Conservation (phyloP, 202 grass and related monocot species). For the Digitaria exilis region DNA sequence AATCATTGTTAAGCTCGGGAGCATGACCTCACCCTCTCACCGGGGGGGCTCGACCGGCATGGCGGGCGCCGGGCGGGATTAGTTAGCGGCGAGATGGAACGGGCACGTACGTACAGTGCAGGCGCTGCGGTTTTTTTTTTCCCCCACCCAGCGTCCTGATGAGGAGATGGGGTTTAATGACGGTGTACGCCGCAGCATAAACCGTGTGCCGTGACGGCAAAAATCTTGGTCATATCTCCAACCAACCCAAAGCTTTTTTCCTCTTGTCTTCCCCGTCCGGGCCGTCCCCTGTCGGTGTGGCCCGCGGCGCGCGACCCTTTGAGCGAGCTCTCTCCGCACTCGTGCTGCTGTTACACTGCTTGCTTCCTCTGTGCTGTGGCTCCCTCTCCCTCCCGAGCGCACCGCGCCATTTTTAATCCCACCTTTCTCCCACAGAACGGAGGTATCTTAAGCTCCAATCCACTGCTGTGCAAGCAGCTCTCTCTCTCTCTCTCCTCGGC, state of each 20-base stretch:
- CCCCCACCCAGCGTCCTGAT: too few species aligned
- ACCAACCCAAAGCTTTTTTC: slow-evolving; percentile 36
- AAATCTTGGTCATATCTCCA: slow-evolving; percentile 42
- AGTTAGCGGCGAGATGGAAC: background rate
- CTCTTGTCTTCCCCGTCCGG: background rate
- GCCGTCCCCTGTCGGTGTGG: slow-evolving; percentile 19
- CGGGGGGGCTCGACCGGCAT: too few species aligned
- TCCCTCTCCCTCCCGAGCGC: background rate
- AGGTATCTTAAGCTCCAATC: slow-evolving; percentile 81
- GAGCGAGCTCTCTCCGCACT: background rate
- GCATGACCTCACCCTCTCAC: too few species aligned
- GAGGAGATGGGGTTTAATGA: background rate
- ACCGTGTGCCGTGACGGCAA: slow-evolving; percentile 23
- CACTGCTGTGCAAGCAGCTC: slow-evolving; percentile 25
- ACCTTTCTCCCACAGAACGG: slow-evolving; percentile 23
- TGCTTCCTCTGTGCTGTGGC: background rate
- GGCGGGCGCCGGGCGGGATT: background rate
- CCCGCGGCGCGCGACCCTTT: background rate
- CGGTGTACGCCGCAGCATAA: background rate
- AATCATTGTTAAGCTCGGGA: background rate
- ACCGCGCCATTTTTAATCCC: slow-evolving; percentile 30
- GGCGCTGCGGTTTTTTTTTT: too few species aligned
- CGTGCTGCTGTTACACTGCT: background rate
- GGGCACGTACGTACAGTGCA: background rate
- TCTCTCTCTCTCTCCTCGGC: background rate